A percentile compares a stretch with the other conserved stretches of the same genome.
Conservation (phyloP, 148 eudicot species). For the Limonium bicolor region DNA sequence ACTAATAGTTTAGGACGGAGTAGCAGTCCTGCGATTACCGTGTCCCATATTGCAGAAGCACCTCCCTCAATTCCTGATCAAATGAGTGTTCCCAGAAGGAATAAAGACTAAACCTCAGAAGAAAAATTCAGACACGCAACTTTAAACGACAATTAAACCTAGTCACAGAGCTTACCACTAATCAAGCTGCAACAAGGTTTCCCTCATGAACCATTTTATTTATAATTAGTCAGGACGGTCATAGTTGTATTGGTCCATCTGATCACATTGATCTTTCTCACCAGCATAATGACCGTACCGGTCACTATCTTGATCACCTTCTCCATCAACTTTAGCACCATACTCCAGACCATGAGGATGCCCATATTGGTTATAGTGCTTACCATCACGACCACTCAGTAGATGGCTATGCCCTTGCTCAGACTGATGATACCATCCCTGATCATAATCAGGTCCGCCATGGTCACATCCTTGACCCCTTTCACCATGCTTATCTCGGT, state of each 20-base stretch:
- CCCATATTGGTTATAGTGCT: slow-evolving; percentile 36
- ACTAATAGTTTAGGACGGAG: too few relatives aligned
- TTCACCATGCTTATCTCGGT: slow-evolving; percentile 45
- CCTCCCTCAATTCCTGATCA: too few relatives aligned
- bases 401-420: slow-evolving; percentile 33
- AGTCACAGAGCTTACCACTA: not conserved
- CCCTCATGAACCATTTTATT: not conserved
- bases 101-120: too few relatives aligned
- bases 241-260: slow-evolving; percentile 35
- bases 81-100: too few relatives aligned
- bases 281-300: slow-evolving; percentile 31
- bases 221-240: slow-evolving; percentile 17
- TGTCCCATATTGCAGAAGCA: too few relatives aligned
- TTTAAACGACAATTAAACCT: too few relatives aligned
- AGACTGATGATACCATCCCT: slow-evolving; percentile 37
- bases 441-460: slow-evolving; percentile 37
- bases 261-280: slow-evolving; percentile 34
- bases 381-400: slow-evolving; percentile 22
- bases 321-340: slow-evolving; percentile 24
- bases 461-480: slow-evolving; percentile 32
- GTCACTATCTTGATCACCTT: slow-evolving; percentile 26
- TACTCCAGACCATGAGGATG: slow-evolving; percentile 20
- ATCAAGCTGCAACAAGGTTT: not conserved
- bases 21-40: too few relatives aligned
- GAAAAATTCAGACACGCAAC: too few relatives aligned